A percentile compares a stretch with the other conserved stretches of the same genome.
Conservation (phyloP, 169 alveolate genomes). For the Cryptosporidium meleagridis region DNA sequence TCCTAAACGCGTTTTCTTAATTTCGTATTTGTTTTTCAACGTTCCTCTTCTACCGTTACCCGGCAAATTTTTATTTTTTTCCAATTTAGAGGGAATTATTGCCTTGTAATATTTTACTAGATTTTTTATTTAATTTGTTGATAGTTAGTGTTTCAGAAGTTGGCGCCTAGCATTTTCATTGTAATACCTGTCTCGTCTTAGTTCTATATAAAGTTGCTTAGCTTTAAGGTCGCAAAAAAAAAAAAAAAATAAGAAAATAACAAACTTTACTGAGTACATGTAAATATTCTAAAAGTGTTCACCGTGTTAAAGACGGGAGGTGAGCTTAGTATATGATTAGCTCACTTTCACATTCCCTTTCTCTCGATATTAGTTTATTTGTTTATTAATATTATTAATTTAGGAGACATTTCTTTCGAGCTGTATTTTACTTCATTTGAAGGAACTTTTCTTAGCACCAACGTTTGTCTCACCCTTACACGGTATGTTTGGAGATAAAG, state of each 20-base stretch:
- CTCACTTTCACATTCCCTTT: too few species aligned
- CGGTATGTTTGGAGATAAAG: background rate
- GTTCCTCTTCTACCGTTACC: slow-evolving; percentile 9
- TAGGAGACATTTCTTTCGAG: too few species aligned
- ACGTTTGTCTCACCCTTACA: background rate
- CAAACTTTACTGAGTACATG: background rate
- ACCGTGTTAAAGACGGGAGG: too few species aligned
- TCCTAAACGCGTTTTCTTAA: slow-evolving; percentile 23
- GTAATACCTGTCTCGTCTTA: slow-evolving; percentile 20
- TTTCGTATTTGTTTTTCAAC: background rate
- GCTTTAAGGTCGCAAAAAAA: background rate
- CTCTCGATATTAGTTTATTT: too few species aligned
- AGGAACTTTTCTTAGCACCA: too few species aligned
- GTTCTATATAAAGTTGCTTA: background rate
- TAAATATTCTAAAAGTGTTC: background rate
- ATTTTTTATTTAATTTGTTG: background rate
- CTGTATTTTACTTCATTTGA: too few species aligned
- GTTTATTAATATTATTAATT: too few species aligned
- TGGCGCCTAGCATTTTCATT: background rate
- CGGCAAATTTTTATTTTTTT: slow-evolving; percentile 11
- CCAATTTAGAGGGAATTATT: slow-evolving; percentile 2
- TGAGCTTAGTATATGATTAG: too few species aligned
- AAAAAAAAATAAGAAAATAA: background rate
- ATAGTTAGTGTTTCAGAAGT: background rate
- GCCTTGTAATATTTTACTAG: slow-evolving; percentile 18